Base-by-base conservation (phyloP, 768 basidiomycete species). In the Leucogyrophana mollusca region DNA sequence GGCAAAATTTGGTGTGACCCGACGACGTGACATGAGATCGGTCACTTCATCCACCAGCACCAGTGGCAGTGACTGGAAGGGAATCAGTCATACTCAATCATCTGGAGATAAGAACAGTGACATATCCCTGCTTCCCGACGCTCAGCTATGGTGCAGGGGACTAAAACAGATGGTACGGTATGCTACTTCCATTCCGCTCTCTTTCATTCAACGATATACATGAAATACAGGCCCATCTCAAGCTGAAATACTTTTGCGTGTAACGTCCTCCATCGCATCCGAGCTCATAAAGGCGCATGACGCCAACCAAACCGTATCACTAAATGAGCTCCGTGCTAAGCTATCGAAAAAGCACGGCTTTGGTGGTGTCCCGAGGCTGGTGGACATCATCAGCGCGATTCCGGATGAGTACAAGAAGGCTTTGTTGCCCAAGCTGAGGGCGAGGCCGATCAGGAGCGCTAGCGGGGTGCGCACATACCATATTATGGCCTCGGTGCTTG, bases 301-400 rank as follows among this genome's bases (percentile, higher is more conserved):
- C 57, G 73, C 81, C 24, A 83, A 83, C 53, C 72, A 82, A 51
- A 76, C 83, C 0, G 83, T 95, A 43, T 93, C 92, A 7, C 73
- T 99, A 45, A 97, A 96, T 59, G 83, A 86, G 42, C 76, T 98
- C 38, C 87, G 95, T 34, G 76, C 87, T 34, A 85, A 84, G 56
- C 78, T 94, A 67, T 90, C 90, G 65, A 97, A 97, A 73, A 94
- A 94, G 66, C 85, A 83, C 61, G 83, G 80, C 4, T 87, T 85
- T 56, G 83, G 87, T 27, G 90, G 90, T 23, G 87, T 95, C 0
- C 96, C 96, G 0, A 70, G 96, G 37, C 78, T 99, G 16, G 95
- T 98, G 36, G 96, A 99, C 65, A 97, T 99, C 59, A 93, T 99
- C 67, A 91, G 92, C 52, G 96, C 96, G 30, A 95, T 98, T 40